Conservation (phyloP, 768 basidiomycete species). For the Podaxis pistillaris region DNA sequence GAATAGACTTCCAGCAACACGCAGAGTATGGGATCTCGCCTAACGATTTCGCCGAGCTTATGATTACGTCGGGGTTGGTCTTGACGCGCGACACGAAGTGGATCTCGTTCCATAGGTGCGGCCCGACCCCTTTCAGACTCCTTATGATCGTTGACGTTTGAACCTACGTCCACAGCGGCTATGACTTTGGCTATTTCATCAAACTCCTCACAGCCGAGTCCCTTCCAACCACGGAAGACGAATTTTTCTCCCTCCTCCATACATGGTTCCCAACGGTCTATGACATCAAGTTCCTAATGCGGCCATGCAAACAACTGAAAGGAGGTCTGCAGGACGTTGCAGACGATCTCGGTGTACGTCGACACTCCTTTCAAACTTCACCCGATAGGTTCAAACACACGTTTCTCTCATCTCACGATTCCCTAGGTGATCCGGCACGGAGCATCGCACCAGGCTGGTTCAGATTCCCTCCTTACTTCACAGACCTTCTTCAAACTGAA, state of each 20-base stretch:
- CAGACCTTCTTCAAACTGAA: constrained; percentile 97
- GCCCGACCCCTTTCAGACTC: constrained; percentile 14
- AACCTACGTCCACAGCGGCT: constrained; percentile 60
- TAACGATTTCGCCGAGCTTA: constrained; percentile 93
- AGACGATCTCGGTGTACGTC: constrained; percentile 86
- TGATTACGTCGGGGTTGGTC: constrained; percentile 96
- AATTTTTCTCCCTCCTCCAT: constrained; percentile 82
- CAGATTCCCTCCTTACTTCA: constrained; percentile 92
- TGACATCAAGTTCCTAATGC: constrained; percentile 97
- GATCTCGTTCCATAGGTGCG: constrained; percentile 98
- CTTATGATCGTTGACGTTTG: not conserved
- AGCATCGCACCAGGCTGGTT: constrained; percentile 92
- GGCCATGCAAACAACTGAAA: constrained; percentile 80
- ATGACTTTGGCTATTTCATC: constrained; percentile 98
- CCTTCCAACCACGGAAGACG: constrained; percentile 84
- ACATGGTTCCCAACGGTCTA: constrained; percentile 97
- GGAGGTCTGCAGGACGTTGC: constrained; percentile 94
- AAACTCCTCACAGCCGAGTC: constrained; percentile 87
- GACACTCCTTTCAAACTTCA: constrained; percentile 1
- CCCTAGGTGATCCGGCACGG: constrained; percentile 83
- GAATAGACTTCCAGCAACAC: constrained; percentile 93
- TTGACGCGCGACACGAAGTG: constrained; percentile 86
- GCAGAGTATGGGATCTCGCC: constrained; percentile 90
- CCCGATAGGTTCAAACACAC: not conserved
- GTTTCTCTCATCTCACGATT: not conserved